Base-by-base conservation (phyloP, 1,284 basidiomycete genomes). In the Malassezia sympodialis region DNA sequence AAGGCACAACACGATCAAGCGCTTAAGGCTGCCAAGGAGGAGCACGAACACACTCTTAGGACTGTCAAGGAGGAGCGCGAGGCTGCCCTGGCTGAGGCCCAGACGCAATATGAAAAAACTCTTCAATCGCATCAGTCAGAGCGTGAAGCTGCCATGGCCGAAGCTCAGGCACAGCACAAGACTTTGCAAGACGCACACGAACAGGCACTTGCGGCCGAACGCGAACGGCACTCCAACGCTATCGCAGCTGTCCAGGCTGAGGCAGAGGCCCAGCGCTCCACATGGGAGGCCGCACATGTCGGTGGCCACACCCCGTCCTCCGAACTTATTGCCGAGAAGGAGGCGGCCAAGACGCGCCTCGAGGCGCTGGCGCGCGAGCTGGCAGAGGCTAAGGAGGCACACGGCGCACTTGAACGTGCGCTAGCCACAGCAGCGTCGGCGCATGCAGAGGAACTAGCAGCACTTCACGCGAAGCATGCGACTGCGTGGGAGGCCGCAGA, bases 401-500 rank as follows among this genome's bases (percentile, higher is more conserved):
- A 52, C 34, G 21, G 28, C 6, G 12, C 8, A 8, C 14, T 44
- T 12, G 43, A 30, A 11, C 48, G 28, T 24, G 32, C 46, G n/a
- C 32, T 31, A 14, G 23, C 24, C 41, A 24, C 19, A 7, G 41
- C 41, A 3, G 6, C 4, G 17, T 4, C 41, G 24, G 24, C 24
- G 31, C 45, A 47, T 27, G 32, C 45, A 15, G 47, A 31, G 12
- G 45, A 14, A 21, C 24, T 42, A n/a, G 19, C 17, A 28, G 32
- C 27, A 3, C 27, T 34, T 8, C 21, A 45, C 5, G 31, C 28
- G 5, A 28, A 30, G 26, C 61, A 65, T 21, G 48, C 49, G n/a
- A 41, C 34, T 2, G 44, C 49, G 2, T 31, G 67, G 19, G 55
- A 51, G 11, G 59, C 61, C 47, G 50, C 63, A n/a, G 56, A 60